These are phyloP conservation scores for Trichoderma gracile DNA, from an alignment of 2,329 filamentous ascomycete species.

Conservation along the genomic window DNA sequence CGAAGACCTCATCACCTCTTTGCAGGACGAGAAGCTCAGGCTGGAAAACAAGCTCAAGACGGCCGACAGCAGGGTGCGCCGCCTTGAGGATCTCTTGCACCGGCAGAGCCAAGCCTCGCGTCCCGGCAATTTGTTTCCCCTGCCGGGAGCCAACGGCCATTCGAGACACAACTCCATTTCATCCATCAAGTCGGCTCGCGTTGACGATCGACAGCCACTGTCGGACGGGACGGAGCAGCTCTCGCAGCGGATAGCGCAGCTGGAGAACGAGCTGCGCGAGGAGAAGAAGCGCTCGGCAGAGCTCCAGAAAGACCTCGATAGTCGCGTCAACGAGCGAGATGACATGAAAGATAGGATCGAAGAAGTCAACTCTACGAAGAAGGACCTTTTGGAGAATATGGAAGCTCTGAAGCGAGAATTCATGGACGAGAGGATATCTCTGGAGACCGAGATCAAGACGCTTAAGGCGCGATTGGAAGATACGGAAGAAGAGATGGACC, in stretches of 20 bases:
- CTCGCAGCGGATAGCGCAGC: slow-evolving; percentile 54
- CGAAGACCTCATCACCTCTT: slow-evolving; percentile 72
- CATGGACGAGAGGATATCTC: slow-evolving; percentile 74
- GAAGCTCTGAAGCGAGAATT: slow-evolving; percentile 90
- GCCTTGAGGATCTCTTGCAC: slow-evolving; percentile 89
- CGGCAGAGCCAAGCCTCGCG: slow-evolving; percentile 67
- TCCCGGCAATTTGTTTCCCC: slow-evolving; percentile 58
- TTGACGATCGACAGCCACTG: slow-evolving; percentile 49
- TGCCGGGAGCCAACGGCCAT: slow-evolving; percentile 45
- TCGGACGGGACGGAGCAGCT: slow-evolving; percentile 51
- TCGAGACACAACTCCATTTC: slow-evolving; percentile 53
- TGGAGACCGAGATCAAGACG: slow-evolving; percentile 77
- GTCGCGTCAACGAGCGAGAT: slow-evolving; percentile 57
- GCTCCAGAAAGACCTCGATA: slow-evolving; percentile 69
- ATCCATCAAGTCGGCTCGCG: slow-evolving; percentile 48
- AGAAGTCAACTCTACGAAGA: slow-evolving; percentile 88
- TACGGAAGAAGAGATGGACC: slow-evolving; percentile 86
- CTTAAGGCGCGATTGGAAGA: slow-evolving; percentile 81
- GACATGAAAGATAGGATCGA: slow-evolving; percentile 70
- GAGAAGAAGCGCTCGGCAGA: slow-evolving; percentile 68
- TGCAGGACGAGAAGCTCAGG: slow-evolving; percentile 82
- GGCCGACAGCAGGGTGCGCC: slow-evolving; percentile 85
- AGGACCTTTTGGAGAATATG: slow-evolving; percentile 91
- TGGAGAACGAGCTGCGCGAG: slow-evolving; percentile 76
- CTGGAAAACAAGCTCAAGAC: slow-evolving; percentile 73